phyloP scores from a whole-genome alignment of 192 early-diverging fungal species.

The Haplosporangium gracile region DNA sequence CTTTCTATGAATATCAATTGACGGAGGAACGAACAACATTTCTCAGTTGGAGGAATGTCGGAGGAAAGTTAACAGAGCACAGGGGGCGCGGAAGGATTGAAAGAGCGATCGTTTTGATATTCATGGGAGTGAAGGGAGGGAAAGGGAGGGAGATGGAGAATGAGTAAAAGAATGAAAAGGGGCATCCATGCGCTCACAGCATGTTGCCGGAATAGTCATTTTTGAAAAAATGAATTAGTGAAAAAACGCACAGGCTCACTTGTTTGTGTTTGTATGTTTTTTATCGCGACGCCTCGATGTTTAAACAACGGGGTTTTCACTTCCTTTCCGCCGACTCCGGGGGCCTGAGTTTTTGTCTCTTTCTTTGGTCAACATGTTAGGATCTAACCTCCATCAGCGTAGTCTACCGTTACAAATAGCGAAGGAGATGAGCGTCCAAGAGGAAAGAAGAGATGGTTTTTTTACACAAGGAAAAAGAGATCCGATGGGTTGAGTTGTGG shows the following conservation, averaged over 20 bases:
- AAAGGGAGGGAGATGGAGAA: neutral
- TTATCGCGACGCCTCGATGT: neutral
- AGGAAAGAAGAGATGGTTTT: neutral
- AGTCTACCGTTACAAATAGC: neutral
- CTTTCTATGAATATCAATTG: neutral
- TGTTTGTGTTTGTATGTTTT: neutral
- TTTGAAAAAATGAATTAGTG: neutral
- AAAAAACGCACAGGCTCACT: neutral
- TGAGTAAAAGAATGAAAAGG: neutral
- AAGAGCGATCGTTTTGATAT: neutral
- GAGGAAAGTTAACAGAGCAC: neutral
- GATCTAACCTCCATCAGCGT: neutral
- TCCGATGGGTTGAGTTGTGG: neutral
- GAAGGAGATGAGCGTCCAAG: neutral
- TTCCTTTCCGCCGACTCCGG: neutral
- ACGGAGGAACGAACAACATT: neutral
- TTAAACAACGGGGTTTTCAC: neutral
- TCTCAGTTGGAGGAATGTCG: neutral
- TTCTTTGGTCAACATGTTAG: neutral
- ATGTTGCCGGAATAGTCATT: neutral
- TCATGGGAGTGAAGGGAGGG: neutral
- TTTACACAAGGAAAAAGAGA: neutral
- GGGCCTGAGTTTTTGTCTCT: too few species aligned
- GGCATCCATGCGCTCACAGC: neutral
- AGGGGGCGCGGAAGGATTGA: neutral